Base-by-base conservation (phyloP, 2,329 filamentous ascomycete species). In the Ascochyta clinopodiicola region DNA sequence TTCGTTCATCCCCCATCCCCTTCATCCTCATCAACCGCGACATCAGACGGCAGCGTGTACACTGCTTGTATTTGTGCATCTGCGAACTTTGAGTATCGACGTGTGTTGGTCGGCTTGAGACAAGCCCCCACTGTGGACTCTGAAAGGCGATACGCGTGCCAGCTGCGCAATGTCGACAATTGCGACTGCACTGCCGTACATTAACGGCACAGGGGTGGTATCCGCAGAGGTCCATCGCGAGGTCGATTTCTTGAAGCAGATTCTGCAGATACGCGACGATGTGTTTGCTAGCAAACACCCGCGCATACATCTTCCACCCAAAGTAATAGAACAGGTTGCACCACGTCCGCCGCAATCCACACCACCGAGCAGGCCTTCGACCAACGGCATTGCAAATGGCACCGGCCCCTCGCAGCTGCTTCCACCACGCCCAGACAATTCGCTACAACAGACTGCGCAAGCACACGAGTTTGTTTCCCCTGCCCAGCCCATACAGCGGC, bases 221-320 rank as follows among this genome's bases (percentile, higher is more conserved):
- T 79, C 51, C 72, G 59, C 63, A 54, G 70, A 73, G 62, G 58
- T 62, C 51, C 70, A 60, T 64, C 72, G 81, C 59, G 80, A 82
- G 57, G 82, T 69, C 64, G 73, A 75, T 62, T 78, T 81, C 57
- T 95, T 92, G 80, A 85, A 89, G 71, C 91, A 88, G 78, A 90
- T 98, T 69, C 75, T 96, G 70, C 85, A 82, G 65, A 87, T 98
- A 76, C 88, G 88, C 76, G 90, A 96, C 80, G 83, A 87, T 65
- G 84, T 98, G 66, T 81, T 95, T 72, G 86, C 90, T 74, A 92
- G 93, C 71, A 86, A 83, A 66, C 89, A 93, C 70, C 82, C 84
- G 62, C 81, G 81, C 67, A 80, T 87, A 71, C 85, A 82, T 69
- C 80, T 87, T 59, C 82, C 84, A 63, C 74, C 80, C 64, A 78